Evolutionary conservation across 2,329 filamentous ascomycete species (phyloP).

Genomic region (Aspergillus oerlinghausenensis): DNA sequence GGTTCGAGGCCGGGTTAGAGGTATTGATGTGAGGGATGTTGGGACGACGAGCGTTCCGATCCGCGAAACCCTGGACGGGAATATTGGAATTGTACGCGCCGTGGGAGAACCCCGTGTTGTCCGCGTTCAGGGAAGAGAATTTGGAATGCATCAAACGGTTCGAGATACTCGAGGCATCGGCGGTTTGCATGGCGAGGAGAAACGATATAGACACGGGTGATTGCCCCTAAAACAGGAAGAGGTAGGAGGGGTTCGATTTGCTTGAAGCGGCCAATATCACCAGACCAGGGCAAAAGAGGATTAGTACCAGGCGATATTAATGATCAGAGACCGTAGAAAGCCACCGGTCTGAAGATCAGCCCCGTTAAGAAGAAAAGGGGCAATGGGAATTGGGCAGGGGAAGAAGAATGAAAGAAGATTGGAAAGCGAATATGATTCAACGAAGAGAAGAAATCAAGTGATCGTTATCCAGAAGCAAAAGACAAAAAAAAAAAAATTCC

Average conservation of each 20-base stretch:
- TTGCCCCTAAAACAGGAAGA: constrained; percentile 71
- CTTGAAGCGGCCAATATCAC: constrained; percentile 15
- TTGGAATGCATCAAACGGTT: constrained; percentile 69
- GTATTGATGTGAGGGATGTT: constrained; percentile 95
- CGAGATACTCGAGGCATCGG: constrained; percentile 60
- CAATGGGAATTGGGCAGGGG: constrained; percentile 7
- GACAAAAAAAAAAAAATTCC: not conserved
- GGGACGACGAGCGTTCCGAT: constrained; percentile 73
- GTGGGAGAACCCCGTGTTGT: constrained; percentile 87
- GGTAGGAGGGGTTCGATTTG: constrained; percentile 59
- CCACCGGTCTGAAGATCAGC: constrained; percentile 12
- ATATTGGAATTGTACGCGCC: constrained; percentile 79
- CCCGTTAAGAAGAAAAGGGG: constrained; percentile 15
- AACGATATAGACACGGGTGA: constrained; percentile 61
- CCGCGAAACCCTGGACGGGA: constrained; percentile 70
- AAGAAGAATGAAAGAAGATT: constrained; percentile 9
- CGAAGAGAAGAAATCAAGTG: not conserved
- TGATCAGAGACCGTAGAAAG: constrained; percentile 13
- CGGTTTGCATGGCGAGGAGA: constrained; percentile 78
- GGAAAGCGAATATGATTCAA: not conserved
- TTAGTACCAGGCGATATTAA: constrained; percentile 13
- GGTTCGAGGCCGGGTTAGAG: constrained; percentile 56
- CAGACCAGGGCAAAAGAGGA: constrained; percentile 9
- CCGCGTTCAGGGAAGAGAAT: constrained; percentile 63
- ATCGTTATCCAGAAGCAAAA: not conserved